phyloP scores from a whole-genome alignment of 2,329 filamentous ascomycete species.

The Ophiostoma fasciatum region DNA sequence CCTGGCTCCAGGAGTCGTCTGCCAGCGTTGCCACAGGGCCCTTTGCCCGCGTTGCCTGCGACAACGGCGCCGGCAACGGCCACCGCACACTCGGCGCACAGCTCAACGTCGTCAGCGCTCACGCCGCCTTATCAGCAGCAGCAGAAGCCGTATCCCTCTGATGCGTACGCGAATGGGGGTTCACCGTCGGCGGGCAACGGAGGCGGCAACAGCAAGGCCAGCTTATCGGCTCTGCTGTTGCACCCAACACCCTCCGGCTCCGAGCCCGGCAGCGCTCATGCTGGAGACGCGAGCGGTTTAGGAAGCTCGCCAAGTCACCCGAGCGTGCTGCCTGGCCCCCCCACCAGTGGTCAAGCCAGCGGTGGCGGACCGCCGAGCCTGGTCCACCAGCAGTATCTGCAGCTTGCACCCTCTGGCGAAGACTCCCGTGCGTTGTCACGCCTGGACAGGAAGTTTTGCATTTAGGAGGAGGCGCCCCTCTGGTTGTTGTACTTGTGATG shows the following conservation, averaged over 20 bases:
- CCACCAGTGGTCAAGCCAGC: background rate
- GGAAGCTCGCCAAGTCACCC: constrained; percentile 33
- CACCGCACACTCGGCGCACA: background rate
- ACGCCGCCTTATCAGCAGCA: constrained; percentile 18
- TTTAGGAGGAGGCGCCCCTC: constrained; percentile 4
- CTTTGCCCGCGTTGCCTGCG: constrained; percentile 3
- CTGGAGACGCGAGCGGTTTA: constrained; percentile 24
- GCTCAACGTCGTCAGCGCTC: background rate
- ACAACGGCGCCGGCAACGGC: background rate
- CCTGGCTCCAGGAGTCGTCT: constrained; percentile 6
- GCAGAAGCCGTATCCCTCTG: constrained; percentile 29
- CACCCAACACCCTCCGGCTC: constrained; percentile 34
- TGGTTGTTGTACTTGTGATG: background rate
- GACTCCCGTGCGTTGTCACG: constrained; percentile 11
- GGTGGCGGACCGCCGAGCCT: background rate
- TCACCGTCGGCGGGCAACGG: background rate
- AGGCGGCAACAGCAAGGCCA: constrained; percentile 24
- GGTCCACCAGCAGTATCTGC: constrained; percentile 10
- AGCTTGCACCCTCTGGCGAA: constrained; percentile 11
- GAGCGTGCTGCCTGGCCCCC: background rate
- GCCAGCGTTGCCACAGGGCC: constrained; percentile 6
- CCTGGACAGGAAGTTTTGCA: constrained; percentile 18
- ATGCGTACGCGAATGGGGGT: constrained; percentile 13
- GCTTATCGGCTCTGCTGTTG: constrained; percentile 31
- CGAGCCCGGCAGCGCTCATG: constrained; percentile 24